Percentiles rank a stretch among this genome's conserved stretches.
These are phyloP conservation scores for Yueomyces sinensis DNA, from an alignment of 805 yeast species.

Conservation along the genomic window DNA sequence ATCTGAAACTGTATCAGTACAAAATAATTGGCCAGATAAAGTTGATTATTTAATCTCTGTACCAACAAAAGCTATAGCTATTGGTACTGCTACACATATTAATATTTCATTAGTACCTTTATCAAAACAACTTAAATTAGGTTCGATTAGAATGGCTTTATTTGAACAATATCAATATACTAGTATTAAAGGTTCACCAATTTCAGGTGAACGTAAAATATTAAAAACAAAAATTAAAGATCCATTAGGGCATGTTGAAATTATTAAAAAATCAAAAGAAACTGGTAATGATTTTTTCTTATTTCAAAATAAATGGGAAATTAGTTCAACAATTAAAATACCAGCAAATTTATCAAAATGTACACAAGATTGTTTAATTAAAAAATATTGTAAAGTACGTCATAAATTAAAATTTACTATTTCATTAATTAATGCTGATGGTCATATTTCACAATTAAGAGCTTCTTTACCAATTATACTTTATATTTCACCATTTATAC, in stretches of 20 bases:
- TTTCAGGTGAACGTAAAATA: constrained; percentile 50
- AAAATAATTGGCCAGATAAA: constrained; percentile 91
- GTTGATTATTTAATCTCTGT: constrained; percentile 81
- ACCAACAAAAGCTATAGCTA: constrained; percentile 81
- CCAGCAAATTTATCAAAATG: constrained; percentile 66
- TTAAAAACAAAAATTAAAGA: constrained; percentile 36
- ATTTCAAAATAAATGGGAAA: constrained; percentile 59
- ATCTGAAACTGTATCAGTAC: constrained; percentile 86
- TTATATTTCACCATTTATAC: constrained; percentile 73
- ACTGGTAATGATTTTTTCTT: constrained; percentile 11
- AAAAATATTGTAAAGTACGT: constrained; percentile 60
- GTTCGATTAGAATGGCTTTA: constrained; percentile 52
- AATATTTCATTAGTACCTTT: constrained; percentile 66
- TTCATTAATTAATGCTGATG: constrained; percentile 74
- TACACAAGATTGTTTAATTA: constrained; percentile 77
- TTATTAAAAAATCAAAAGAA: constrained; percentile 14
- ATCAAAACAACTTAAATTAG: constrained; percentile 66
- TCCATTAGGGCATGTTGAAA: constrained; percentile 16
- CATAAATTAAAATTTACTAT: constrained; percentile 80
- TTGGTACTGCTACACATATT: constrained; percentile 69
- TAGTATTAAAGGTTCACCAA: constrained; percentile 46
- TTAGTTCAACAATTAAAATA: constrained; percentile 43
- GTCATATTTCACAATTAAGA: constrained; percentile 82
- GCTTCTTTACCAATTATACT: constrained; percentile 77
- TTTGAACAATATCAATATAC: constrained; percentile 55